These are phyloP conservation scores for Dothidotthia symphoricarpi DNA, from an alignment of 2,329 filamentous ascomycete genomes.

Conservation along the genomic window DNA sequence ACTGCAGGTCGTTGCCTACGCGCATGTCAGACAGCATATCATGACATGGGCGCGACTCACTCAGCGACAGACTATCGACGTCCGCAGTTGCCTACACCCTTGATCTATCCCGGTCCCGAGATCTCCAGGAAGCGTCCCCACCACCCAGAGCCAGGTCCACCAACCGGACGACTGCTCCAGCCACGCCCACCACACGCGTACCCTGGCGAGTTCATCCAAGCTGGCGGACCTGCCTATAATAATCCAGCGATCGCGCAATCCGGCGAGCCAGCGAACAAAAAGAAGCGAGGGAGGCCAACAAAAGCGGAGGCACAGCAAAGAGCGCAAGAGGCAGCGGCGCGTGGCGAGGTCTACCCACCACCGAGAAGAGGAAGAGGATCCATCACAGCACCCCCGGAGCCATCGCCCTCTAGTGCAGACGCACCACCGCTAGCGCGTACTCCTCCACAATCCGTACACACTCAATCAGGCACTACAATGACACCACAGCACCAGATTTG, in stretches of 20 bases:
- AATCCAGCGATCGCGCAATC: constrained; percentile 25
- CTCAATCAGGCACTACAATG: constrained; percentile 18
- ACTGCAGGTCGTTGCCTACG: constrained; percentile 38
- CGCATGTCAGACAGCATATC: constrained; percentile 39
- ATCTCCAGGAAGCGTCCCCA: constrained; percentile 38
- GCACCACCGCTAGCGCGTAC: constrained; percentile 26
- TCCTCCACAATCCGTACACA: constrained; percentile 25
- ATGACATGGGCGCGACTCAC: constrained; percentile 28
- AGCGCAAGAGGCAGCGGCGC: constrained; percentile 42
- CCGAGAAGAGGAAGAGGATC: constrained; percentile 36
- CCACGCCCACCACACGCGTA: constrained; percentile 45
- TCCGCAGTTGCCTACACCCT: constrained; percentile 30
- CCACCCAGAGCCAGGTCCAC: constrained; percentile 31
- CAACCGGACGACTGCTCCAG: constrained; percentile 46
- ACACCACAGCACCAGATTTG: constrained; percentile 33
- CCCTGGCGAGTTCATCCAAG: constrained; percentile 29
- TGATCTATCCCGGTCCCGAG: constrained; percentile 35
- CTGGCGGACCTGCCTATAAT: constrained; percentile 30
- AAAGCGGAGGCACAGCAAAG: constrained; percentile 49
- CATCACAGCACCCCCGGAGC: constrained; percentile 27
- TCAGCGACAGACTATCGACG: constrained; percentile 30
- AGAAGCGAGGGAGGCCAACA: constrained; percentile 50
- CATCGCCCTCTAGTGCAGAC: constrained; percentile 23
- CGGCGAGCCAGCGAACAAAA: constrained; percentile 44
- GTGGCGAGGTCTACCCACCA: constrained; percentile 42